Conservation (phyloP, 805 yeast species). For the Nadsonia fulvescens region DNA sequence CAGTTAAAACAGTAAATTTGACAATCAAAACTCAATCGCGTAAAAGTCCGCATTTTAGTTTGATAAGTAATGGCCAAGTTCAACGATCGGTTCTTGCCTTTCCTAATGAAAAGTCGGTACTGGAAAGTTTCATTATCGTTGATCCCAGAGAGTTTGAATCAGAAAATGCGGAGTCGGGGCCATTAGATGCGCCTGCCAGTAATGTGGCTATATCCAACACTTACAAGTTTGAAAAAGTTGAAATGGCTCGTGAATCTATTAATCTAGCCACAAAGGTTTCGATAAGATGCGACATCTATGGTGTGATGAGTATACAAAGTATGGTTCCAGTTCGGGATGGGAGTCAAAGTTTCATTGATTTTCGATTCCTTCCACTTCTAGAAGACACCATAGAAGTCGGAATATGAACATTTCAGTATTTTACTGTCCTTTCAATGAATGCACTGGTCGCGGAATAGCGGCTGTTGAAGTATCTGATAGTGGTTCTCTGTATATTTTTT, state of each 20-base stretch:
- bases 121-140: conserved; percentile 37
- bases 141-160: conserved; percentile 13
- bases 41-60: conserved; percentile 24
- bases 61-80: conserved; percentile 55
- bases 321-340: conserved; percentile 20
- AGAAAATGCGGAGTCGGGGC: conserved; percentile 12
- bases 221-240: conserved; percentile 32
- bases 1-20: conserved; percentile 32
- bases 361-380: conserved; percentile 12
- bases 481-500: too few relatives aligned
- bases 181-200: conserved; percentile 4
- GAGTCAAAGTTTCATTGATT: conserved; percentile 15
- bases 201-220: conserved; percentile 13
- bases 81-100: conserved; percentile 51
- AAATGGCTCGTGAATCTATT: conserved; percentile 30
- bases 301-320: conserved; percentile 29
- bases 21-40: conserved; percentile 19
- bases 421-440: too few relatives aligned
- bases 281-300: conserved; percentile 35
- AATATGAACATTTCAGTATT: too few relatives aligned
- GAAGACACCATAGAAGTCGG: too few relatives aligned
- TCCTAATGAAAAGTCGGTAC: conserved; percentile 42
- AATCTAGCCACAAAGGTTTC: conserved; percentile 34
- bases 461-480: too few relatives aligned
- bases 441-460: too few relatives aligned